Conservation (phyloP, 23 red algal genomes). For the Chondrus crispus region DNA sequence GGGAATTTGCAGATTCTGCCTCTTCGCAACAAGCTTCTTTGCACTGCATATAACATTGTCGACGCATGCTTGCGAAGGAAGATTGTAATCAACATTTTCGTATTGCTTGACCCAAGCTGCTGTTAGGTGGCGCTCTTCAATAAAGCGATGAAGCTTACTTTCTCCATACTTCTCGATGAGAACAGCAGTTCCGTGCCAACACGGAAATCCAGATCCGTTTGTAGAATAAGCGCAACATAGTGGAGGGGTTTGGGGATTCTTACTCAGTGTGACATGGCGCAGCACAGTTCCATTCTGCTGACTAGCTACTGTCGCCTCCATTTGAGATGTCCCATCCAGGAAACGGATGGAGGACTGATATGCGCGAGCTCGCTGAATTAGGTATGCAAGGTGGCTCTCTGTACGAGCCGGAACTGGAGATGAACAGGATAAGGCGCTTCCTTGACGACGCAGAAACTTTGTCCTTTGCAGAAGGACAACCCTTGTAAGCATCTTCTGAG, state of each 20-base stretch:
- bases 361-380: background rate
- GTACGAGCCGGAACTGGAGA: background rate
- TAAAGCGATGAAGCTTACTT: background rate
- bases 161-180: background rate
- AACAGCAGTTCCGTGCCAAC: background rate
- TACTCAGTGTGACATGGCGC: background rate
- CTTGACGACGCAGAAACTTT: background rate
- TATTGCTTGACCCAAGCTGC: background rate
- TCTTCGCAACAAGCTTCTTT: background rate
- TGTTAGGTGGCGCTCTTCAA: background rate
- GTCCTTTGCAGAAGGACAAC: background rate
- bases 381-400: background rate
- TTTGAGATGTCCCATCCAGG: background rate
- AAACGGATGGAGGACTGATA: background rate
- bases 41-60: background rate
- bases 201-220: background rate
- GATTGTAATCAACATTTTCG: background rate
- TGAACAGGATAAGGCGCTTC: background rate
- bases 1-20: constrained; percentile 9
- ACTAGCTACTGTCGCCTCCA: background rate
- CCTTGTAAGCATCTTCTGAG: background rate
- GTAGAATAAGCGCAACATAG: background rate
- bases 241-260: background rate
- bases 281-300: background rate
- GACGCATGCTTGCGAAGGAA: background rate